Conservation (phyloP, 768 basidiomycete species). For the Naganishia vaughanmartiniae region DNA sequence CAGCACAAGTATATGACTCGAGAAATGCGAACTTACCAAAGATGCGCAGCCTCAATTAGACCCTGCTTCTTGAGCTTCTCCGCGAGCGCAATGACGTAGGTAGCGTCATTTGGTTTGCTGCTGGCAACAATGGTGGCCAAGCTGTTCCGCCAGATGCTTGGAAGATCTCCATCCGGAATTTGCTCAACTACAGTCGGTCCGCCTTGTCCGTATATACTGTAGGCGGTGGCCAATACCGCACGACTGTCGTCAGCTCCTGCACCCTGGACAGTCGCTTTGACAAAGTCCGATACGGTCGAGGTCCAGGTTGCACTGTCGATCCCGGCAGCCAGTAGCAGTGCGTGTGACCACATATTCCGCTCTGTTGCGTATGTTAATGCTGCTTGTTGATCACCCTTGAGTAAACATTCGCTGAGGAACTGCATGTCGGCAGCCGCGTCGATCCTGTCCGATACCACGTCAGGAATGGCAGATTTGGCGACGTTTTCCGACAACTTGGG, state of each 20-base stretch:
- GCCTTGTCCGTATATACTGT: conserved; percentile 23
- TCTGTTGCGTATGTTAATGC: conserved; percentile 87
- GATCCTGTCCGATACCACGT: not conserved
- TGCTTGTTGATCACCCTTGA: conserved; percentile 77
- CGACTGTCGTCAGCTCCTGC: not conserved
- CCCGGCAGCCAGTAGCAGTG: conserved; percentile 87
- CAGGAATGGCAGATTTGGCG: not conserved
- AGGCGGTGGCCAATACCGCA: conserved; percentile 25
- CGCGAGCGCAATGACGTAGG: conserved; percentile 77
- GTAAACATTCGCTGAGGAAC: conserved; percentile 58
- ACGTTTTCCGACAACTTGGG: not conserved
- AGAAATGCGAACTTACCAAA: conserved; percentile 63
- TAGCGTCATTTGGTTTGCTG: conserved; percentile 63
- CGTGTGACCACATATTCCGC: conserved; percentile 89
- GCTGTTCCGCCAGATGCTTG: conserved; percentile 75
- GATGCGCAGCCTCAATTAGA: conserved; percentile 81
- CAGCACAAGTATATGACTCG: conserved; percentile 6
- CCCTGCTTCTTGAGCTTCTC: conserved; percentile 72
- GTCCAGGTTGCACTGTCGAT: conserved; percentile 93
- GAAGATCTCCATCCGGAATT: conserved; percentile 7
- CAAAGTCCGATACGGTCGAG: conserved; percentile 79
- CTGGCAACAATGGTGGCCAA: conserved; percentile 77
- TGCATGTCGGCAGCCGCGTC: conserved; percentile 6
- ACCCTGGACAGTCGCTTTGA: conserved; percentile 17
- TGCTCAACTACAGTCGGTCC: conserved; percentile 8